Base-by-base conservation (phyloP, 139 green algal species). In the Tetradesmus lagerheimii region DNA sequence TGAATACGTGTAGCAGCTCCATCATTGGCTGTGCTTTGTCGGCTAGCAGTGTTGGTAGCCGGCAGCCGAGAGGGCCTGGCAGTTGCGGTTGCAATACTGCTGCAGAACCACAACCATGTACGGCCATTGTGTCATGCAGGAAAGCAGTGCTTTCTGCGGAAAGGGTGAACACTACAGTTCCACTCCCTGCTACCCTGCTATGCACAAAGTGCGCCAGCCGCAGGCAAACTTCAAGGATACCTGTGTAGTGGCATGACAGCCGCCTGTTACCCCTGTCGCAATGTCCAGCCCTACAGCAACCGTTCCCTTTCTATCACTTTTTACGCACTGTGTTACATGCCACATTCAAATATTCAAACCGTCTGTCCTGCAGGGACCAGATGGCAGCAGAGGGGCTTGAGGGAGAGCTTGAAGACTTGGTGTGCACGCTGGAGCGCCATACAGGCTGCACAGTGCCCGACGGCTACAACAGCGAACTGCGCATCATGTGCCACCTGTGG, bases 401-500 rank as follows among this genome's bases (percentile, higher is more conserved):
- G 18, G 79, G 53, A 5, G 87, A 89, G n/a, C 18, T 92, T 18
- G 91, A 93, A n/a, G 50, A 39, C 29, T 45, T 92, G n/a, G 67
- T 93, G 29, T 4, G 23, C 27, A 20, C 45, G 43, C 34, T 89
- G 35, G 78, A 89, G 37, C 1, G 20, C 16, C 15, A 35, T 53
- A 15, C 45, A 4, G 64, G 38, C 27, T n/a, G 64, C 62, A 64
- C 6, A 0, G 12, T 92, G 29, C 20, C 89, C 2, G 41, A 29
- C 1, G 88, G 88, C 37, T 79, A 81, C 83, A 89, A 84, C 53
- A 84, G 83, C 11, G 16, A 41, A 27, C 62, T 90, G 25, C 66
- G 71, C 43, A 91, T 92, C 67, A 91, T 92, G 84, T 71, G 74
- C 23, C 91, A 93, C 57, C 83, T 91, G 50, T 57, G 23, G 38